Base-by-base conservation (phyloP, 768 basidiomycete genomes). In the Lyophyllum decastes region DNA sequence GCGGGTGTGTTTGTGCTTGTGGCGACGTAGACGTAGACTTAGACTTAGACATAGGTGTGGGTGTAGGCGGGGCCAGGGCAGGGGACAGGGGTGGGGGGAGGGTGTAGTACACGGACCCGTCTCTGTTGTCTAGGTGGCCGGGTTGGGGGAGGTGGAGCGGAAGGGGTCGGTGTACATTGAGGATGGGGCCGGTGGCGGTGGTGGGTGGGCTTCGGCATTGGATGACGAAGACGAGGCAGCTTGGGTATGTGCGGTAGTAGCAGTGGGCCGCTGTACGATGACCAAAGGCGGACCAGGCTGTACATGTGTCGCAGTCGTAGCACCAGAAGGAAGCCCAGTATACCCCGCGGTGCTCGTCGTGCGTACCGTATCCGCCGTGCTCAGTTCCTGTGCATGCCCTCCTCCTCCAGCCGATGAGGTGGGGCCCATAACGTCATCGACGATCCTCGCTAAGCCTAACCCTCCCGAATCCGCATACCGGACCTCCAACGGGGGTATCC, bases 141-240 rank as follows among this genome's bases (percentile, higher is more conserved):
- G n/a, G n/a, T n/a, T n/a, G n/a, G 47, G 27, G 2, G 47, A 49
- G 30, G 26, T 16, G 1, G 58, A 21, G 41, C 58, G 58, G 58
- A 59, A 59, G 24, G 58, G 58, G 30, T 59, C 54, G 2, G 33
- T 50, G 34, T 59, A 59, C 10, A 55, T 25, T 9, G 52, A 33
- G 3, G 57, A 16, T n/a, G 40, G 24, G 12, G n/a, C 6, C 9
- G 35, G 35, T 2, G 35, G 35, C 9, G 6, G 8, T 4, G 35
- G 14, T 38, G 35, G 6, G 8, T 7, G 8, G 6, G 35, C 11
- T 38, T 4, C 16, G 14, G 9, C 35, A 3, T 7, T 38, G 35
- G 35, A 5, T 10, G 30, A 4, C 4, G 30, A 30, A 4, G 30
- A 5, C 30, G 30, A 30, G 30, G n/a, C n/a, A n/a, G n/a, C n/a